Evolutionary conservation across 1,284 basidiomycete species (phyloP).

Genomic region (Volvariella volvacea): DNA sequence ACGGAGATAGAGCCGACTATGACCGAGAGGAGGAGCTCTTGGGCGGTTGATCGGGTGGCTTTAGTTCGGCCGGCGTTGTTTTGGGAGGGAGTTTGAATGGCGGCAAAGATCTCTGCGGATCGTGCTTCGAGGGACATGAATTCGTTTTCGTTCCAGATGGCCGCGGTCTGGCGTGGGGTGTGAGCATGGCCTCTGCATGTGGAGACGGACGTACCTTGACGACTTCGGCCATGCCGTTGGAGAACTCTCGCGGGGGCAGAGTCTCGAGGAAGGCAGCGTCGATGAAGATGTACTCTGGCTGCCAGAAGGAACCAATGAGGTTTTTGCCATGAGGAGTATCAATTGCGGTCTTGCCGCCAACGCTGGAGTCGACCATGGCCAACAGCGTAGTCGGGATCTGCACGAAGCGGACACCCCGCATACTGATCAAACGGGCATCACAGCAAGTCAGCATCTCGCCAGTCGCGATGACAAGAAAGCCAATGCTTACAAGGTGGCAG

Average conservation of each 20-base stretch:
- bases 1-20: conserved; percentile 86
- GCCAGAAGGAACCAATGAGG: conserved; percentile 97
- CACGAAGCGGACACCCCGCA: conserved; percentile 74
- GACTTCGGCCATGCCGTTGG: conserved; percentile 98
- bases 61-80: conserved; percentile 57
- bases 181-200: conserved; percentile 5
- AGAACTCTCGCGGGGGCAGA: conserved; percentile 88
- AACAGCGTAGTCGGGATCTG: conserved; percentile 97
- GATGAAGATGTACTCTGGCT: conserved; percentile 96
- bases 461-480: conserved; percentile 1
- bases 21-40: conserved; percentile 75
- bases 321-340: conserved; percentile 95
- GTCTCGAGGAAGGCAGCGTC: conserved; percentile 95
- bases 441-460: neutral
- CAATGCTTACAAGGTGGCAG: conserved; percentile 87
- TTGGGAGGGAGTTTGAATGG: conserved; percentile 69
- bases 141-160: conserved; percentile 89
- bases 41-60: conserved; percentile 65
- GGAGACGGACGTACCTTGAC: conserved; percentile 66
- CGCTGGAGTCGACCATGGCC: conserved; percentile 97
- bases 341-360: conserved; percentile 98
- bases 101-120: conserved; percentile 77
- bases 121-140: conserved; percentile 84
- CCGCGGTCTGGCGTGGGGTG: conserved; percentile 71
- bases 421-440: conserved; percentile 17